A percentile compares a stretch with the other conserved stretches of the same genome.
Conservation (phyloP, 371 early-diverging fungal genomes). For the Chytridium lagenaria region DNA sequence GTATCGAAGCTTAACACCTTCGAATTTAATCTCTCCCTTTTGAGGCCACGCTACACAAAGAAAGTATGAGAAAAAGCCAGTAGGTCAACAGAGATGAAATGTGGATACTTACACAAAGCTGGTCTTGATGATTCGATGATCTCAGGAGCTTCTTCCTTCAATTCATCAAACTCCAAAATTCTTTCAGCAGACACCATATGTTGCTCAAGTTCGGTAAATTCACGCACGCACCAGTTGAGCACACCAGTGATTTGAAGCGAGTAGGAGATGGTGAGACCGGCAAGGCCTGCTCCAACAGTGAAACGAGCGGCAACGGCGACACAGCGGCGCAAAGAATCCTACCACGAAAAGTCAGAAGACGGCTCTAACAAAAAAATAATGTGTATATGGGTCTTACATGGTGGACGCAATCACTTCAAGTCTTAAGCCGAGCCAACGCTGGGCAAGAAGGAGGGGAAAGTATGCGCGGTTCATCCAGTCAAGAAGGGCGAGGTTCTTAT, state of each 20-base stretch:
- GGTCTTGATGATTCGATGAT: slow-evolving; percentile 2
- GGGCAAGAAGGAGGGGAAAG: slow-evolving; percentile 29
- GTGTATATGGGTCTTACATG: slow-evolving; percentile 12
- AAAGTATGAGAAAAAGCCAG: background rate
- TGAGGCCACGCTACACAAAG: slow-evolving; percentile 25
- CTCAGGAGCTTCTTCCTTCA: slow-evolving; percentile 16
- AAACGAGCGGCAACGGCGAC: slow-evolving; percentile 69
- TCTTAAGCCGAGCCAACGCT: slow-evolving; percentile 38
- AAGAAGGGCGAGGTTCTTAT: slow-evolving; percentile 28
- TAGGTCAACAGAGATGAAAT: background rate
- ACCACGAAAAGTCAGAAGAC: slow-evolving; percentile 3
- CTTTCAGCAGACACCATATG: slow-evolving; percentile 38
- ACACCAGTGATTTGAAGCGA: slow-evolving; percentile 28
- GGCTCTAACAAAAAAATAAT: background rate
- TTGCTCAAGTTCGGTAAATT: slow-evolving; percentile 25
- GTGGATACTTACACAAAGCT: background rate
- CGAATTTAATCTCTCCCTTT: slow-evolving; percentile 55
- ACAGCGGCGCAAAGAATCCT: slow-evolving; percentile 23
- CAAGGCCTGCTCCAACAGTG: slow-evolving; percentile 56
- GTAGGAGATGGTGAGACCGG: slow-evolving; percentile 42
- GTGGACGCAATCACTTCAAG: slow-evolving; percentile 34
- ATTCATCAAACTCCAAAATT: slow-evolving; percentile 19
- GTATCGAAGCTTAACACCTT: slow-evolving; percentile 60
- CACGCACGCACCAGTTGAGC: slow-evolving; percentile 28
- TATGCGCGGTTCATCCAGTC: slow-evolving; percentile 34